These are phyloP conservation scores for Piper betle DNA, from an alignment of 164 flowering plant genomes.

Conservation along the genomic window DNA sequence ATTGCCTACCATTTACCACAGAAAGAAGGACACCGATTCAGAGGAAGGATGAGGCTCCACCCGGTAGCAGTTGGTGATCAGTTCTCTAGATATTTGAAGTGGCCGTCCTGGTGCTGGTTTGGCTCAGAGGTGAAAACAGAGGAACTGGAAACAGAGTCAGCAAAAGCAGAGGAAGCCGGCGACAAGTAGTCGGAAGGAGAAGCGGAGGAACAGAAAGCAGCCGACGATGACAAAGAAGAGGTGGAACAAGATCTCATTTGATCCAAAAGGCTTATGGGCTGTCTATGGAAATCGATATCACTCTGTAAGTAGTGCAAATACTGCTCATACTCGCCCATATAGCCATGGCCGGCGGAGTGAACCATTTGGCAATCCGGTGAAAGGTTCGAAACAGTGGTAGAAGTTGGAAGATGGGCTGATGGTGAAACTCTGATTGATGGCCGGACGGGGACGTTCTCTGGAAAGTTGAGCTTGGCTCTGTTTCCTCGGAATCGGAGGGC, in stretches of 20 bases:
- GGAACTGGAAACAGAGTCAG: too few species aligned
- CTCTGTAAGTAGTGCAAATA: constrained; percentile 48
- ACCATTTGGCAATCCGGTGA: constrained; percentile 5
- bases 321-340: constrained; percentile 31
- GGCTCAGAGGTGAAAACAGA: not conserved
- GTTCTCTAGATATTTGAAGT: not conserved
- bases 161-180: too few species aligned
- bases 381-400: constrained; percentile 17
- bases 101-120: not conserved
- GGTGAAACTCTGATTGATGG: constrained; percentile 15
- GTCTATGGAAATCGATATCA: constrained; percentile 19
- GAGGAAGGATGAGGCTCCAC: too few species aligned
- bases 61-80: too few species aligned
- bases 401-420: constrained; percentile 4
- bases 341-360: constrained; percentile 6
- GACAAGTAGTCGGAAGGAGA: too few species aligned
- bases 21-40: too few species aligned
- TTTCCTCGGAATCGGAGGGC: constrained; percentile 64
- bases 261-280: constrained; percentile 15
- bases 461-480: constrained; percentile 72
- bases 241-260: constrained; percentile 13
- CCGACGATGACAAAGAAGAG: constrained; percentile 6
- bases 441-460: constrained; percentile 35
- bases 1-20: too few species aligned
- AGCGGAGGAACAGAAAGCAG: not conserved